Evolutionary conservation across 176 grass and related monocot genomes (phyloP), one percentile per base, ranked within the genome.

Genomic region (Oryza australiensis): DNA sequence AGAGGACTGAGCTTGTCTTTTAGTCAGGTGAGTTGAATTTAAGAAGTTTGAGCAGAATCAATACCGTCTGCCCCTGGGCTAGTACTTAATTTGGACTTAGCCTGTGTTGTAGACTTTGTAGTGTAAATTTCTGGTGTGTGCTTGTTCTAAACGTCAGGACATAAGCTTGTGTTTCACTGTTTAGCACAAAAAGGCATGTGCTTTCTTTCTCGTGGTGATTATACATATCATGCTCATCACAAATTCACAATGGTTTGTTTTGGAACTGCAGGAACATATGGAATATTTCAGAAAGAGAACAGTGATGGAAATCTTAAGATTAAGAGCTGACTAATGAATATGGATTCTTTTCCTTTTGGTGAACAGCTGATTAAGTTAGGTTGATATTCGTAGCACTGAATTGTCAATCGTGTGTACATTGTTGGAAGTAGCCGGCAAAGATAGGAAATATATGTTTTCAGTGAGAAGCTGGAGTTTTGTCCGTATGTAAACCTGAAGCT

Each of bases 221-320:
- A 64, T 26, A 63, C 16, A 20, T 13, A 64, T 70, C 23, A 51
- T 66, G 27, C 42, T 77, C 43, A 65, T 71, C 29, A 9, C n/a
- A n/a, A n/a, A n/a, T n/a, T n/a, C n/a, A n/a, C 28, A 60, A 53
- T 70, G n/a, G 68, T 40, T 83, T 77, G 24, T 57, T 75, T 40
- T 37, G 55, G 12, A n/a, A 88, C 86, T 78, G 68, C 80, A 95
- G 96, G 83, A 87, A 67, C 4, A 99, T 73, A 95, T 99, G 96
- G 76, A 86, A 83, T 99, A 99, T 74, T 95, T 99, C 64, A 84
- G 96, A 42, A 90, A 26, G 81, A 92, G 89, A 74, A 95, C 93
- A 67, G 87, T 18, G 7, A 95, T 90, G 69, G 96, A 95, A 74
- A 94, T 99, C 35, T 80, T 92, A 43, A 90, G 77, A 43, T 79